Evolutionary conservation across 2,329 filamentous ascomycete species (phyloP), one percentile per base, ranked within the genome.

Genomic region (Aureobasidium sp.): DNA sequence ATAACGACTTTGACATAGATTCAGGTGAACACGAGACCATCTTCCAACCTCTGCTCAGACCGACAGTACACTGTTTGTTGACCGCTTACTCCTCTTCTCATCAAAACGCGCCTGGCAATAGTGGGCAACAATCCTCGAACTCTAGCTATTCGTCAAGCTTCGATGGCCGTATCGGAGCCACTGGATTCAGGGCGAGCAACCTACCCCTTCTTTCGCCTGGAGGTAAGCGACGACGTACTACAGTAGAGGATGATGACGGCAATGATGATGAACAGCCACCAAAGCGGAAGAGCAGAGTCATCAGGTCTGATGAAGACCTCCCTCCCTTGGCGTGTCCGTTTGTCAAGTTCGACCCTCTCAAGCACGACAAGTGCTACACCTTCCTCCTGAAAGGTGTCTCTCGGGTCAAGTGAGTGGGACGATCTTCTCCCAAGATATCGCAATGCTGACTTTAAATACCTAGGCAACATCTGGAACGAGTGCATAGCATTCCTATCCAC

Each of bases 321-420:
- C n/a, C 37, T n/a, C 36, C 46, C 7, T 20, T 61, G 36, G 57
- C 57, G 27, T 61, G 57, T 27, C 57, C 57, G 1, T 61, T 61
- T 36, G 50, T 36, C 47, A 61, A 61, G 15, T 36, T 51, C 17
- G 47, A 61, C 15, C 57, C 57, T n/a, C 17, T 51, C 12, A 52
- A 61, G 47, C 29, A 61, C 27, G 57, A 52, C 9, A 61, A 61
- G 27, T 61, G 57, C 37, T 61, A 61, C 27, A 61, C 46, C 0
- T 61, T 43, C 20, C 36, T 61, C 4, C 47, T 61, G 26, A 61
- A 52, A 29, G 43, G 39, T 27, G 50, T 61, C 2, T 61, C 57
- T n/a, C 46, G 57, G 3, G 57, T 61, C 27, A 61, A 61, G 57
- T 61, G 36, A 34, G 57, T 44, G 7, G 12, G 3, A 3, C 15